A percentile compares a stretch with the other conserved stretches of the same genome.
These are phyloP conservation scores for Talaromyces sp. DNA, from an alignment of 2,329 filamentous ascomycete genomes.

Conservation along the genomic window DNA sequence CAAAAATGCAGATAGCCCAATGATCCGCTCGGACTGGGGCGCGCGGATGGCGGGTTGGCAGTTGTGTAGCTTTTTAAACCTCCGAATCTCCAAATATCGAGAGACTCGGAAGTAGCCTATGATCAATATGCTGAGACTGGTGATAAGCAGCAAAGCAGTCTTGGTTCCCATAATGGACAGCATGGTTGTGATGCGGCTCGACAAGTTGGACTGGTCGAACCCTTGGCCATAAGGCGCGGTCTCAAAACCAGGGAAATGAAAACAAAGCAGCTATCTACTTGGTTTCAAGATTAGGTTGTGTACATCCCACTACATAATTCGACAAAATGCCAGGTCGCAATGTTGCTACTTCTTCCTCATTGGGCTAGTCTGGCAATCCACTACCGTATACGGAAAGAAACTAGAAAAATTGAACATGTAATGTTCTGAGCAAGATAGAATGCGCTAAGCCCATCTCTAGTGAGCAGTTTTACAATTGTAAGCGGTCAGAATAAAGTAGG, in stretches of 20 bases:
- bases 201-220: neutral
- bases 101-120: neutral
- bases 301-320: neutral
- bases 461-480: neutral
- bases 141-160: neutral
- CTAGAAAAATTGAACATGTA: neutral
- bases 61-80: neutral
- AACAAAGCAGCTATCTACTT: neutral
- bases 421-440: neutral
- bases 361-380: neutral
- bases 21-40: neutral
- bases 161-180: neutral
- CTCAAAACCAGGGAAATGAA: neutral
- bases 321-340: neutral
- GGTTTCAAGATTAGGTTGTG: neutral
- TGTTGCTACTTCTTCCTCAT: neutral
- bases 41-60: neutral
- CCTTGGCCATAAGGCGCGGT: neutral
- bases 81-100: slow-evolving; percentile 1
- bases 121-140: neutral
- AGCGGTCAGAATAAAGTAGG: neutral
- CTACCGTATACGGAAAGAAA: neutral
- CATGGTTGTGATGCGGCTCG: neutral
- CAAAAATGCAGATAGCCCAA: neutral
- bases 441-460: neutral